Percentiles rank a stretch among this genome's conserved stretches.
Evolutionary conservation across 1,284 basidiomycete genomes (phyloP).

Genomic region (Microbotryum scabiosae): DNA sequence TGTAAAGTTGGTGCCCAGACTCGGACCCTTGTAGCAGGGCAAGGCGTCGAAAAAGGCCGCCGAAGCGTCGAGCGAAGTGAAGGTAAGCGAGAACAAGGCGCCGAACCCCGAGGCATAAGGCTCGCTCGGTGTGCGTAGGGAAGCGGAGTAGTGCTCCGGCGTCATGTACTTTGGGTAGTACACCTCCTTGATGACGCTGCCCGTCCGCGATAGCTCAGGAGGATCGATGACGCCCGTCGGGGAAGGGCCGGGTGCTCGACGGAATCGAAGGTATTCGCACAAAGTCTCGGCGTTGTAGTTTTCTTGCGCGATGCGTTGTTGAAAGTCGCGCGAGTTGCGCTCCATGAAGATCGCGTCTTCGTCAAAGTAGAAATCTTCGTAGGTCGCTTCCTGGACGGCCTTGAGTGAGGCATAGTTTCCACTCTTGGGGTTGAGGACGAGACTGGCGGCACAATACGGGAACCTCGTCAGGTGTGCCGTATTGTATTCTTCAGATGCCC

Average conservation of each 20-base stretch:
- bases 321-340: slow-evolving; percentile 91
- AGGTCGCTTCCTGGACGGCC: slow-evolving; percentile 51
- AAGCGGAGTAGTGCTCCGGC: slow-evolving; percentile 60
- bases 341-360: slow-evolving; percentile 97
- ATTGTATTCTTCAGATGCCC: background rate
- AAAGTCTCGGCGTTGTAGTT: slow-evolving; percentile 75
- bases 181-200: slow-evolving; percentile 64
- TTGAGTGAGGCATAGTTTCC: slow-evolving; percentile 62
- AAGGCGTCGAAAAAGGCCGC: slow-evolving; percentile 81
- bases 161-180: slow-evolving; percentile 85
- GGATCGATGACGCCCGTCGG: slow-evolving; percentile 30
- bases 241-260: slow-evolving; percentile 36
- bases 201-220: slow-evolving; percentile 4
- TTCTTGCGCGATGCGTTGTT: slow-evolving; percentile 63
- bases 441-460: slow-evolving; percentile 43
- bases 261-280: slow-evolving; percentile 65
- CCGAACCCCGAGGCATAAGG: slow-evolving; percentile 56
- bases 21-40: slow-evolving; percentile 80
- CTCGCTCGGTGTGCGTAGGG: slow-evolving; percentile 44
- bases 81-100: slow-evolving; percentile 85
- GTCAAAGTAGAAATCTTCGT: slow-evolving; percentile 80
- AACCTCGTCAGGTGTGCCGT: no score
- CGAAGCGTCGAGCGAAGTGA: slow-evolving; percentile 60
- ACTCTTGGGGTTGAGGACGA: slow-evolving; percentile 75
- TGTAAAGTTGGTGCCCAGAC: slow-evolving; percentile 92